phyloP scores from a whole-genome alignment of 2,329 filamentous ascomycete genomes.

The Xylaria multiplex region DNA sequence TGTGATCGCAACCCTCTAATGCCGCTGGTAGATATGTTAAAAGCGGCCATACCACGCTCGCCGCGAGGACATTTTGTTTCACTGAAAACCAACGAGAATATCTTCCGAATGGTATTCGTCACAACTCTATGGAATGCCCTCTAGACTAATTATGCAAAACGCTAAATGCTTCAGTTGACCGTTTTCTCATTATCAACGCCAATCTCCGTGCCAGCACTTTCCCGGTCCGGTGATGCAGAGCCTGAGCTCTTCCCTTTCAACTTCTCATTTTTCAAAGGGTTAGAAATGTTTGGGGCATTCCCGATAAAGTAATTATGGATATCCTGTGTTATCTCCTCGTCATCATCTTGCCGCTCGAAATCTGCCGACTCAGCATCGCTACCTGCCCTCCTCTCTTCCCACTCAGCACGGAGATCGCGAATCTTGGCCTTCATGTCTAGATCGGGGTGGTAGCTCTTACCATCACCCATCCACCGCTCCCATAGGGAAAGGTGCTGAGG shows the following conservation, averaged over 20 bases:
- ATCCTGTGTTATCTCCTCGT: constrained; percentile 63
- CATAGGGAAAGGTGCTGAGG: constrained; percentile 87
- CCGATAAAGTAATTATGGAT: constrained; percentile 65
- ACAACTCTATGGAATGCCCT: constrained; percentile 9
- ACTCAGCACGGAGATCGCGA: constrained; percentile 77
- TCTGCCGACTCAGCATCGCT: constrained; percentile 57
- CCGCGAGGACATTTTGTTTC: not conserved
- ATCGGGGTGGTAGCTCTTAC: constrained; percentile 85
- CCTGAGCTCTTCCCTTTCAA: constrained; percentile 28
- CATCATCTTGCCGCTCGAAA: constrained; percentile 56
- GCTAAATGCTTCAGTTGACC: constrained; percentile 9
- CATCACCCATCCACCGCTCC: constrained; percentile 81
- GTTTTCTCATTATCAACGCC: constrained; percentile 24
- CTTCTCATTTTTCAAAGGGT: constrained; percentile 43
- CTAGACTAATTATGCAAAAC: not conserved
- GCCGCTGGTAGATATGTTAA: too few relatives aligned
- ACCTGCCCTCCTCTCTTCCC: constrained; percentile 62
- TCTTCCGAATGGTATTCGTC: not conserved
- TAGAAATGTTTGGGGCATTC: constrained; percentile 24
- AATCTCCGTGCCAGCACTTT: constrained; percentile 19
- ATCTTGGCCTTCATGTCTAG: constrained; percentile 87
- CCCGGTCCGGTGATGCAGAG: constrained; percentile 22
- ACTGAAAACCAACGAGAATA: not conserved
- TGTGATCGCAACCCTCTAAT: too few relatives aligned
- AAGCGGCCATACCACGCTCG: not conserved